Conservation (phyloP, 1,284 basidiomycete species). For the Marasmius tenuissimus region DNA sequence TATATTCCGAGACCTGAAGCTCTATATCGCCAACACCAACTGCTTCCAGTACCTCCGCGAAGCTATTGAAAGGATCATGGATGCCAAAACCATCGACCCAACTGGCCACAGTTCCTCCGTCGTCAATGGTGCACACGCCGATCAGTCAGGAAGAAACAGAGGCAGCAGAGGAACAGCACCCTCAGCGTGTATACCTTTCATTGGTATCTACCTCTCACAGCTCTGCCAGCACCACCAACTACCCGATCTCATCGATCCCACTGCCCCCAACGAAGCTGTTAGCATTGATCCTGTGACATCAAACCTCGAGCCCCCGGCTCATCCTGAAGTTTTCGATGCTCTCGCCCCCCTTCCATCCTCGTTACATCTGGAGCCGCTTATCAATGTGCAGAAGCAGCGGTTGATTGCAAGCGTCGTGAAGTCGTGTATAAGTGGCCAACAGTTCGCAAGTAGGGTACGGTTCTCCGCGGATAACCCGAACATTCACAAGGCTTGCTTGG, state of each 20-base stretch:
- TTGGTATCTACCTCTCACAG: slow-evolving; percentile 79
- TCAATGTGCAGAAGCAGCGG: slow-evolving; percentile 88
- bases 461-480: slow-evolving; percentile 66
- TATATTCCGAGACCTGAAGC: slow-evolving; percentile 74
- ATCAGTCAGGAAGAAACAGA: slow-evolving; percentile 38
- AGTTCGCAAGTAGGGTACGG: slow-evolving; percentile 70
- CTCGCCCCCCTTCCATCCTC: slow-evolving; percentile 67
- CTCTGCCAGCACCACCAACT: slow-evolving; percentile 65
- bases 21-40: slow-evolving; percentile 64
- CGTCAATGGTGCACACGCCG: slow-evolving; percentile 42
- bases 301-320: slow-evolving; percentile 64
- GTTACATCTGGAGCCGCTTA: slow-evolving; percentile 82
- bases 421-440: slow-evolving; percentile 76
- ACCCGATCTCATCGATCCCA: slow-evolving; percentile 83
- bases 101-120: slow-evolving; percentile 49
- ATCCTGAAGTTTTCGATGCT: slow-evolving; percentile 74
- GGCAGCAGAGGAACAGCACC: slow-evolving; percentile 36
- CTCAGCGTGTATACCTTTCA: slow-evolving; percentile 72
- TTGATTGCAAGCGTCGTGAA: slow-evolving; percentile 77
- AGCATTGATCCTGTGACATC: slow-evolving; percentile 61
- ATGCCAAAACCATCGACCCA: slow-evolving; percentile 57
- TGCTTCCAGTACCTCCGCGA: slow-evolving; percentile 79
- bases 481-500: slow-evolving; percentile 73
- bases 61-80: slow-evolving; percentile 63
- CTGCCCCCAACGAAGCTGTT: slow-evolving; percentile 68